phyloP scores from a whole-genome alignment of 2,329 filamentous ascomycete genomes.

The Colletotrichum destructivum region DNA sequence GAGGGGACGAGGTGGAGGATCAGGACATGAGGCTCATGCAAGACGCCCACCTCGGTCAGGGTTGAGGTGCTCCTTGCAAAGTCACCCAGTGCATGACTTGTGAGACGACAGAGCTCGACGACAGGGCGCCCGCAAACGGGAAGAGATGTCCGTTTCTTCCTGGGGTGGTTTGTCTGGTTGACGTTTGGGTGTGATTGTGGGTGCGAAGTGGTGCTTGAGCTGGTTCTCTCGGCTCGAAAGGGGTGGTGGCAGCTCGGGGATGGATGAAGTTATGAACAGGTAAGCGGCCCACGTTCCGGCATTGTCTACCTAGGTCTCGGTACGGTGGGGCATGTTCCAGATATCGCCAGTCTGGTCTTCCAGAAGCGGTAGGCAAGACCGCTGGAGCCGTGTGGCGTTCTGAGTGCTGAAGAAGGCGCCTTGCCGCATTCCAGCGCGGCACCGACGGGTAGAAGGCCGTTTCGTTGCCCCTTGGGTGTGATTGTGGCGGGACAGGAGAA shows the following conservation, averaged over 20 bases:
- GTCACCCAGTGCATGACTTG: not conserved
- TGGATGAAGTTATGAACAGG: not conserved
- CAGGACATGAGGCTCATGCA: conserved; percentile 33
- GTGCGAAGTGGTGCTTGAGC: not conserved
- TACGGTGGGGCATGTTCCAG: conserved; percentile 31
- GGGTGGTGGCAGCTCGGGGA: not conserved
- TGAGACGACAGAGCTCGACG: not conserved
- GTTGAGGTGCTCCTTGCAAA: not conserved
- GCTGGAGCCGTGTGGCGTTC: conserved; percentile 27
- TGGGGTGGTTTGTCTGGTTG: not conserved
- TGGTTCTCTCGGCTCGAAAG: conserved; percentile 17
- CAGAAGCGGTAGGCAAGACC: conserved; percentile 37
- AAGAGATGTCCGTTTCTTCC: not conserved
- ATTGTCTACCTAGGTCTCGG: conserved; percentile 7
- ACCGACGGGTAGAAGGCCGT: not conserved
- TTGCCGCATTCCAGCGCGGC: conserved; percentile 27
- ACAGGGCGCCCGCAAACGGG: conserved; percentile 2
- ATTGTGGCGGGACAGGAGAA: too few relatives aligned
- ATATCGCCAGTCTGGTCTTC: conserved; percentile 31
- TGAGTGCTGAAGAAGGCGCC: conserved; percentile 23
- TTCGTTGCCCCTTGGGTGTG: not conserved
- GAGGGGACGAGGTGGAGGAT: not conserved
- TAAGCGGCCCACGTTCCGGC: conserved; percentile 12
- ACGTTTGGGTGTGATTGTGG: conserved; percentile 23
- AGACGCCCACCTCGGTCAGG: conserved; percentile 12